Evolutionary conservation across 2,329 filamentous ascomycete species (phyloP), one percentile per base, ranked within the genome.

Genomic region (Diplodia scrobiculata): DNA sequence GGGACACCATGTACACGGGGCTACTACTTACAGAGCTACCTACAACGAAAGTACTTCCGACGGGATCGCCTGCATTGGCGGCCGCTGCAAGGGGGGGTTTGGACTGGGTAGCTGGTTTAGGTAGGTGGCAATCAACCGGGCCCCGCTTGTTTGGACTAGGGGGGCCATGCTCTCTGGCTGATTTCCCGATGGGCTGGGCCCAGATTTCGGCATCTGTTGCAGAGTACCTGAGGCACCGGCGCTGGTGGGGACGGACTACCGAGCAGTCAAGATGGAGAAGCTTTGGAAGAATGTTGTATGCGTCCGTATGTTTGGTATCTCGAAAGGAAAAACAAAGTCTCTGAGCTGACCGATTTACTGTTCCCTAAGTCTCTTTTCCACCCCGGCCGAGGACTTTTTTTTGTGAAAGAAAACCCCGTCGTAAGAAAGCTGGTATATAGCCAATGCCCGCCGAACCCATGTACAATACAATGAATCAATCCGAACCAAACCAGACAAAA

Each of bases 361-460:
- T 48, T 48, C 25, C 58, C 21, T n/a, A 21, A 27, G n/a, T n/a
- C 45, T 50, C 29, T 10, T 19, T 7, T 21, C 21, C 17, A n/a
- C 38, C 21, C 25, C n/a, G 36, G 38, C 38, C 38, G 25, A 32
- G 27, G 14, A 6, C 25, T 25, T 25, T 2, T 2, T n/a, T 45
- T 45, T 27, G 32, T 21, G 27, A 34, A 62, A 36, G 5, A 32
- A 50, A 62, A 17, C 29, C 17, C 13, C 47, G 25, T n/a, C 58
- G 13, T 62, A 36, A 62, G 9, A 32, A 48, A 17, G 45, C 17
- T 62, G 58, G 58, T 48, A 50, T 62, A 62, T 62, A 62, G 14
- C n/a, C 6, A 36, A 36, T 62, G 34, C 38, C 36, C 58, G n/a
- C 41, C 58, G 36, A 45, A 45, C 41, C 38, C 38, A 45, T 36